Evolutionary conservation across 148 eudicot genomes (phyloP), one percentile per base, ranked within the genome.

Genomic region (Rheum nobile): DNA sequence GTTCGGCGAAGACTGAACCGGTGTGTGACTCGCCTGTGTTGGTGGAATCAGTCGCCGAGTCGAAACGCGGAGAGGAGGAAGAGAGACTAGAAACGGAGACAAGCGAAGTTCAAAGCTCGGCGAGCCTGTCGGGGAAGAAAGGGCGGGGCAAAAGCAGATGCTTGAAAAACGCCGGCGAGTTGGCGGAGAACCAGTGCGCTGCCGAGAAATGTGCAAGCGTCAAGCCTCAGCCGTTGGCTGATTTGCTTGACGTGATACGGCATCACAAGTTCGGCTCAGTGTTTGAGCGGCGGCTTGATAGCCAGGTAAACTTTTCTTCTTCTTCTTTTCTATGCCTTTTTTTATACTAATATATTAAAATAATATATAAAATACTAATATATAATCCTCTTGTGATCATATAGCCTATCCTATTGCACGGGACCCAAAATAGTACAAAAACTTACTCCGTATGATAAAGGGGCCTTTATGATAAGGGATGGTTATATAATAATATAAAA

Each of bases 21-120:
- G 75, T 37, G 0, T 71, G 38, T 48, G 77, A 80, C 65, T 80
- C 86, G 80, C 71, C 24, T 74, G 86, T 80, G 83, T 74, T 82
- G 28, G 73, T 72, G 72, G 85, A 84, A 42, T 83, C 85, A 70
- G 81, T 73, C 68, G 84, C 82, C 12, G 90, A 83, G 79, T 83
- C 86, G 65, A 82, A 85, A 70, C 78, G 68, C 7, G 85, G 70
- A 28, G 80, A 46, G 29, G 73, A 54, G 42, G 74, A 72, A 73
- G 77, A 68, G 35, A 73, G 71, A 63, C 26, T 75, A 44, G 74
- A 24, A 67, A 76, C 72, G 78, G 80, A 75, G 61, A 84, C 29
- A 19, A 83, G 85, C 67, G 90, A 85, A 24, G 83, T 83, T 70
- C 88, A 80, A 71, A 89, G 90, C 72, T 79, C 92, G 19, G 90